A percentile compares a stretch with the other conserved stretches of the same genome.
These are phyloP conservation scores for Dillenia suffruticosa DNA, from an alignment of 164 flowering plant species.

Conservation along the genomic window DNA sequence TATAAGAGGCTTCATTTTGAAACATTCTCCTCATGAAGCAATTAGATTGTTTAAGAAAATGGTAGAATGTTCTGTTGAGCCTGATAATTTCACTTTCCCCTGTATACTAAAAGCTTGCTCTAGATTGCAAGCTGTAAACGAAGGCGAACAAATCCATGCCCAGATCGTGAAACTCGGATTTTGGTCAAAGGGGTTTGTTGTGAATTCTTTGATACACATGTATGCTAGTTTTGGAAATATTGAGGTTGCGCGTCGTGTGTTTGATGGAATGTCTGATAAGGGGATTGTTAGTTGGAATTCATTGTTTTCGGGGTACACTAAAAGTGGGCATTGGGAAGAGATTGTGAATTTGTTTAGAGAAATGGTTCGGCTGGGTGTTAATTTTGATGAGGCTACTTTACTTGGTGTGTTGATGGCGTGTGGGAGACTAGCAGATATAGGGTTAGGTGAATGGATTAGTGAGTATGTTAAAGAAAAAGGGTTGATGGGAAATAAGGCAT, in stretches of 20 bases:
- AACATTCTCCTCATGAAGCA: conserved; percentile 27
- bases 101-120: conserved; percentile 47
- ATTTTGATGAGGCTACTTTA: conserved; percentile 34
- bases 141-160: conserved; percentile 46
- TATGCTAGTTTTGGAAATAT: conserved; percentile 36
- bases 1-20: conserved; percentile 34
- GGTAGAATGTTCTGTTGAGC: conserved; percentile 22
- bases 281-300: conserved; percentile 39
- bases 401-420: conserved; percentile 44
- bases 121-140: conserved; percentile 19
- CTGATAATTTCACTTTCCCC: conserved; percentile 36
- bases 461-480: conserved; percentile 30
- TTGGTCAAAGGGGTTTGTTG: conserved; percentile 22
- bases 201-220: conserved; percentile 40
- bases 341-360: conserved; percentile 27
- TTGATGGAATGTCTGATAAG: conserved; percentile 38
- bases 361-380: conserved; percentile 24
- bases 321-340: conserved; percentile 32
- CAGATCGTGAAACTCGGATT: conserved; percentile 28
- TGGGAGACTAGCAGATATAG: conserved; percentile 40
- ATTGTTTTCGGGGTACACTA: conserved; percentile 39
- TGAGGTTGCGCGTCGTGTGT: conserved; percentile 30
- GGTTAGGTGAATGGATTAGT: conserved; percentile 37
- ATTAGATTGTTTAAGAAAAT: conserved; percentile 30
- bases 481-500: conserved; percentile 16